Percentiles rank a stretch among this genome's conserved stretches.
Evolutionary conservation across 306 rosid genomes (phyloP).

Genomic region (Vicia villosa): DNA sequence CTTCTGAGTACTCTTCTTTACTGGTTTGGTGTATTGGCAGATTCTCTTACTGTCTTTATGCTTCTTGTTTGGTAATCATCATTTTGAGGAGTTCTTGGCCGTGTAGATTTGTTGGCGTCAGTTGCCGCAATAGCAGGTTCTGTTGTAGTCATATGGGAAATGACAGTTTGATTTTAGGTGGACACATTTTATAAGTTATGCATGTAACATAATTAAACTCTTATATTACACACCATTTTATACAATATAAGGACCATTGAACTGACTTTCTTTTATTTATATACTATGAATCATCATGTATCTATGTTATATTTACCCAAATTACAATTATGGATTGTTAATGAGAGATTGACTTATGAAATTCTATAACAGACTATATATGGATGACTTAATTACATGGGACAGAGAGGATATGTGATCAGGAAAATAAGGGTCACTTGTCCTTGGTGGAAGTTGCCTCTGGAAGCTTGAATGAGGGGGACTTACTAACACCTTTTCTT

Average conservation of each 20-base stretch:
- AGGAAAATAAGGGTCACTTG: slow-evolving; percentile 45
- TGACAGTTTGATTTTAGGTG: too few relatives aligned
- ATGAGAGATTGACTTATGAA: slow-evolving; percentile 24
- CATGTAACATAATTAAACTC: too few relatives aligned
- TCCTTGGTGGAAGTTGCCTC: slow-evolving; percentile 59
- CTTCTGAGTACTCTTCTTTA: too few relatives aligned
- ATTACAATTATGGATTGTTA: slow-evolving; percentile 26
- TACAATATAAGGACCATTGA: background rate
- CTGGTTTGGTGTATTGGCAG: too few relatives aligned
- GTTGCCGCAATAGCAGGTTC: too few relatives aligned
- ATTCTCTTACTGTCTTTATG: too few relatives aligned
- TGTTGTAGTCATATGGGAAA: too few relatives aligned
- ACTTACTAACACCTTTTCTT: slow-evolving; percentile 77
- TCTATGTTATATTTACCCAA: slow-evolving; percentile 33
- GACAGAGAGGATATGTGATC: slow-evolving; percentile 13
- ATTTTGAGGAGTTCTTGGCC: too few relatives aligned
- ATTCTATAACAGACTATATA: slow-evolving; percentile 21
- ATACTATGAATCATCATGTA: slow-evolving; percentile 19
- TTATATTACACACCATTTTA: too few relatives aligned
- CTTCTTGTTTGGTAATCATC: too few relatives aligned
- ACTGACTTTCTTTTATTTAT: background rate
- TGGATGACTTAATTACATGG: slow-evolving; percentile 47
- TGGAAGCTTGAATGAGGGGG: slow-evolving; percentile 85
- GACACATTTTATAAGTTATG: too few relatives aligned
- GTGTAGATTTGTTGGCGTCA: too few relatives aligned